Base-by-base conservation (phyloP, 225 moss, liverwort and hornwort genomes). In the Physcomitrellopsis africana region DNA sequence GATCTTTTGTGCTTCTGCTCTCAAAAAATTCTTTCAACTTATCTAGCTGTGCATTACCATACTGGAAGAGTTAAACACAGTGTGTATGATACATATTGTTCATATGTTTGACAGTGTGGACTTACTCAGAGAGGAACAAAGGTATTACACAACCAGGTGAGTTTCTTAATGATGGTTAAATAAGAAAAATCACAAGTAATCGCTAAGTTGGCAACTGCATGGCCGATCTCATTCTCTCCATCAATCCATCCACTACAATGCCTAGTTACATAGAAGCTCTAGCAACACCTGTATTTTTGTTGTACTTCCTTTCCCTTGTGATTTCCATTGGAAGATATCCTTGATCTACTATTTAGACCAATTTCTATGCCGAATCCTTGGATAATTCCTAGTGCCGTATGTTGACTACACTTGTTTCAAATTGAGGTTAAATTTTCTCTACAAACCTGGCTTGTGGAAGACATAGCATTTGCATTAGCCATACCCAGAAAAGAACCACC, bases 201-300 rank as follows among this genome's bases (percentile, higher is more conserved):
- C 56, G 81, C 84, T 37, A 89, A 56, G 58, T 91, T 91, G 41
- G 83, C 72, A 18, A 89, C 76, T 11, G 83, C 76, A 41, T 86
- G 84, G 29, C 82, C 86, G 59, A 86, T 77, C 65, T 86, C 88
- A 53, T 80, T 80, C 0, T 37, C 32, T 7, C 32, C 32, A 37
- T 7, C 32, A 37, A 37, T 37, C 71, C 13, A 87, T 9, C 94
- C 91, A 51, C 82, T 68, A 9, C 86, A 83, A n/a, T 92, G 92
- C 92, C 92, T 76, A 95, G 65, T 69, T 86, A 85, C 89, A 95
- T 86, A 9, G 92, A 91, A 42, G 89, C 92, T 73, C 88, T 86
- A 3, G 75, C 81, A 11, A 63, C 22, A 10, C 79, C 72, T 57
- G 56, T 77, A 56, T 57, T 46, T 59, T 48, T n/a, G 4, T 56